These are phyloP conservation scores for Ustilago bromivora DNA, from an alignment of 1,284 basidiomycete genomes.

Conservation along the genomic window DNA sequence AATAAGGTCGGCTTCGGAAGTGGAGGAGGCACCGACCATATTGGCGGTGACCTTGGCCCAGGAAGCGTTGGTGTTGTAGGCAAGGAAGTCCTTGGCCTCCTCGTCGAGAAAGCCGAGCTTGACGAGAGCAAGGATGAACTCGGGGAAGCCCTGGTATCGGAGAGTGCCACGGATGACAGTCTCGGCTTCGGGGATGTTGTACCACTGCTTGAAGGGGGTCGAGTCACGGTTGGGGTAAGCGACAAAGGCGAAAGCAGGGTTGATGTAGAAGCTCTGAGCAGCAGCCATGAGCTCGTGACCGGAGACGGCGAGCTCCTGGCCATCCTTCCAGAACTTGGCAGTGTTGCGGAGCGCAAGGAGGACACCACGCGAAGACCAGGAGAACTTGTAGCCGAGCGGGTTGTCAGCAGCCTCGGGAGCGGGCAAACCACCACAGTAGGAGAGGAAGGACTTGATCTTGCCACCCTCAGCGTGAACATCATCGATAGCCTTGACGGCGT, in stretches of 20 bases:
- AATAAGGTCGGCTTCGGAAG: conserved; percentile 72
- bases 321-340: conserved; percentile 77
- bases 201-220: conserved; percentile 83
- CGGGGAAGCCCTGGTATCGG: conserved; percentile 98
- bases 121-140: conserved; percentile 90
- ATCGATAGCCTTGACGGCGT: conserved; percentile 95
- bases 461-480: conserved; percentile 94
- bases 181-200: conserved; percentile 93
- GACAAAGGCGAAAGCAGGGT: conserved; percentile 94
- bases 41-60: conserved; percentile 79
- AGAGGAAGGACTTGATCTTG: conserved; percentile 89
- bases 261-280: conserved; percentile 94
- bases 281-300: conserved; percentile 65
- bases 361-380: conserved; percentile 96
- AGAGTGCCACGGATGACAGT: conserved; percentile 93
- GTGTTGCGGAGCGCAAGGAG: conserved; percentile 93
- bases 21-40: conserved; percentile 80
- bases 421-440: conserved; percentile 96
- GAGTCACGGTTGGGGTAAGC: conserved; percentile 98
- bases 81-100: conserved; percentile 79
- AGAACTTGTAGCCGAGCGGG: conserved; percentile 99
- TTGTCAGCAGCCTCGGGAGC: conserved; percentile 91
- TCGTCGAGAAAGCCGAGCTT: conserved; percentile 89
- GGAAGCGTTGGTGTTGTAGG: conserved; percentile 68
- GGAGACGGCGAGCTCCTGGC: conserved; percentile 62